Percentiles rank a stretch among this genome's conserved stretches.
Evolutionary conservation across 1,284 basidiomycete genomes (phyloP).

Genomic region (Rhodofomes roseus): DNA sequence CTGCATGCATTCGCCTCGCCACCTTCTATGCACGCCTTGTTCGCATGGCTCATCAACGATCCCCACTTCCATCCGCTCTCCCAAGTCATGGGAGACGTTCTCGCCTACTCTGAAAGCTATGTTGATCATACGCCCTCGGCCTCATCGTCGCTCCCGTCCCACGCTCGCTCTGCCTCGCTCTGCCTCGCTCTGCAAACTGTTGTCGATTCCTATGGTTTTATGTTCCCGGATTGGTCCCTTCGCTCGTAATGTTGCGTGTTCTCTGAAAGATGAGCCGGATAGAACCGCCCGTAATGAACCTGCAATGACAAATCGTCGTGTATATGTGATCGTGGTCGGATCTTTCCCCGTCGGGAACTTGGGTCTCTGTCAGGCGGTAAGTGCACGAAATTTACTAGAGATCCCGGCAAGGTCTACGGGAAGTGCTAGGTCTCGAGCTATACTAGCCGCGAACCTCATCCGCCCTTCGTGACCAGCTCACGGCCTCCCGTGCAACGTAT

Average conservation of each 20-base stretch:
- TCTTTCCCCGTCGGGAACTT: neutral
- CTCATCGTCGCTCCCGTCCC: neutral
- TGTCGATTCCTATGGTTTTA: conserved; percentile 3
- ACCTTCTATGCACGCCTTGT: neutral
- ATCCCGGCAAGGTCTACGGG: neutral
- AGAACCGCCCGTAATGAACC: neutral
- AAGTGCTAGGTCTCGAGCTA: neutral
- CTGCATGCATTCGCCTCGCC: neutral
- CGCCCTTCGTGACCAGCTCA: neutral
- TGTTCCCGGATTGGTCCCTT: neutral
- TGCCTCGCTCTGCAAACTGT: conserved; percentile 6
- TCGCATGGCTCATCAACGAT: neutral
- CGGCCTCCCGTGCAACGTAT: neutral
- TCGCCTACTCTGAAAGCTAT: neutral
- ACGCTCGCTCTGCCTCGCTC: conserved; percentile 2
- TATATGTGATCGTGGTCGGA: neutral
- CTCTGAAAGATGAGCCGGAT: neutral
- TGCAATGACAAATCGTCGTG: neutral
- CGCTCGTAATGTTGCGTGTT: conserved; percentile 1
- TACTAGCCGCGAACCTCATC: neutral
- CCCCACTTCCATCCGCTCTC: neutral
- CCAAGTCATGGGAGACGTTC: neutral
- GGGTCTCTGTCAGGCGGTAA: neutral
- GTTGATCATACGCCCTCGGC: conserved; percentile 4
- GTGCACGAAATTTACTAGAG: neutral